Evolutionary conservation across 805 yeast genomes (phyloP).

Genomic region (Komagataella populi): DNA sequence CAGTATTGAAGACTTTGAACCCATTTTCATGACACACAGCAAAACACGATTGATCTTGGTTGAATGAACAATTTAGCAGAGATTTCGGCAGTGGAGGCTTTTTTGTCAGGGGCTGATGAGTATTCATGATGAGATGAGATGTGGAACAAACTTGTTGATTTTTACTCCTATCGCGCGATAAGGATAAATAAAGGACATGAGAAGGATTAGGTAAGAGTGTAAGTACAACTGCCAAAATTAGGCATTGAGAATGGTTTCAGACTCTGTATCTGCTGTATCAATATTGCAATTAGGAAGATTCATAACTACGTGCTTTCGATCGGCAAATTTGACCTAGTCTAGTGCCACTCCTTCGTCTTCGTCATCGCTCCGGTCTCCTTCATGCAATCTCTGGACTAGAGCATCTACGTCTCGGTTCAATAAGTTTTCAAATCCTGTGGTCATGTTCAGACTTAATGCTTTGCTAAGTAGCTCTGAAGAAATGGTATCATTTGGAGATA

Average conservation of each 20-base stretch:
- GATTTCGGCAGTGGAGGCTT: conserved; percentile 7
- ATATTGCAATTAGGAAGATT: background rate
- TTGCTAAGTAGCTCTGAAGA: conserved; percentile 71
- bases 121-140: conserved; percentile 13
- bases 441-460: conserved; percentile 52
- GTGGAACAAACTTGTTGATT: background rate
- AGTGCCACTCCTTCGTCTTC: conserved; percentile 1
- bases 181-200: background rate
- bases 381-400: background rate
- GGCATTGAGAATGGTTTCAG: background rate
- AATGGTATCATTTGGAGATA: conserved; percentile 70
- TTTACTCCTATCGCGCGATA: background rate
- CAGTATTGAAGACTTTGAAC: conserved; percentile 73
- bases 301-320: background rate
- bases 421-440: background rate
- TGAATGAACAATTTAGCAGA: conserved; percentile 52
- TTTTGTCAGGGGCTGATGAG: conserved; percentile 15
- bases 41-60: conserved; percentile 86
- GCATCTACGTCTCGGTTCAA: background rate
- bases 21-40: conserved; percentile 74
- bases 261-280: background rate
- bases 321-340: background rate
- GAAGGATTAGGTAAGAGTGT: background rate
- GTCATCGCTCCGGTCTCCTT: background rate
- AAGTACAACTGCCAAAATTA: too few relatives aligned